Percentiles rank a stretch among this genome's conserved stretches.
These are phyloP conservation scores for Russula emetica DNA, from an alignment of 768 basidiomycete species.

Conservation along the genomic window DNA sequence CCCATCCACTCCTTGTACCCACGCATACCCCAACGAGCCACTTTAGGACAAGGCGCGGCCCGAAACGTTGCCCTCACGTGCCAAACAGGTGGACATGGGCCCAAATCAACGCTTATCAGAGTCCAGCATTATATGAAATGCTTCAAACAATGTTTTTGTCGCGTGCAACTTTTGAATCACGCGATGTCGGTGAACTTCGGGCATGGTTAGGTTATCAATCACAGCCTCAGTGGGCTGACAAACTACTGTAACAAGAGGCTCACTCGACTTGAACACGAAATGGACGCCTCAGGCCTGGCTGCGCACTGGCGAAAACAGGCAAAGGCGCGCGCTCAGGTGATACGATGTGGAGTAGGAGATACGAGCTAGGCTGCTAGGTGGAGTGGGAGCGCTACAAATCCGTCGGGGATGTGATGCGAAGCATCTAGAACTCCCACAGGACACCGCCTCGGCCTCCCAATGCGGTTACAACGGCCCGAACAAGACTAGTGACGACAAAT, in stretches of 20 bases:
- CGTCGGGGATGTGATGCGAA: background rate
- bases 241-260: no score
- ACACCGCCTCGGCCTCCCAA: background rate
- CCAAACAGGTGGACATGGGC: background rate
- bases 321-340: no score
- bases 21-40: background rate
- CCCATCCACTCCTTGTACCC: background rate
- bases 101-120: background rate
- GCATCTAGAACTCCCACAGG: background rate
- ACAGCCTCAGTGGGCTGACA: no score
- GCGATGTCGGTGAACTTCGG: no score
- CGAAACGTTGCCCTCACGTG: background rate
- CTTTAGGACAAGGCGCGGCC: background rate
- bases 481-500: background rate
- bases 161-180: background rate
- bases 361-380: no score
- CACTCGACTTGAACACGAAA: no score
- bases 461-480: background rate
- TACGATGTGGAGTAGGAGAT: background rate
- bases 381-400: background rate
- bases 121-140: background rate
- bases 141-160: background rate
- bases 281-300: background rate
- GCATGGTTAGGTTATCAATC: no score
- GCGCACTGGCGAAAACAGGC: background rate